Conservation (phyloP, 2,329 filamentous ascomycete species). For the Xylaria sp. region DNA sequence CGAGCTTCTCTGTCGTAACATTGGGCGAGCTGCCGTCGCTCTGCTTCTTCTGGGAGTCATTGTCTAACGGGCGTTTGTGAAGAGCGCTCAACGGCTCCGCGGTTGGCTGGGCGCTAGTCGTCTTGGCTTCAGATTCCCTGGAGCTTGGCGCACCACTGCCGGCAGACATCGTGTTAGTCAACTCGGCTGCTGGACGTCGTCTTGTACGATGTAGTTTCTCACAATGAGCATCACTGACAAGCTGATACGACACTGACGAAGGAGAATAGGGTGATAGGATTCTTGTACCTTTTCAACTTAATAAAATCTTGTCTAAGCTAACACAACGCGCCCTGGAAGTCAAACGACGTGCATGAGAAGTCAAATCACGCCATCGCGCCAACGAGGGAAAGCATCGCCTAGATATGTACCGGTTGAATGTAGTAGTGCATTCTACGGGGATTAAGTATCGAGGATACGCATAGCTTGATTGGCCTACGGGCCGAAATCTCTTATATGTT, state of each 20-base stretch:
- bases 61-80: constrained; percentile 11
- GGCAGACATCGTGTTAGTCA: constrained; percentile 28
- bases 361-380: constrained; percentile 31
- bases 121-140: constrained; percentile 27
- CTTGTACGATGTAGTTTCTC: not conserved
- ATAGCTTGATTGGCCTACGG: constrained; percentile 19
- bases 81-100: constrained; percentile 11
- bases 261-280: not conserved
- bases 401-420: constrained; percentile 11
- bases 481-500: not conserved
- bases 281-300: not conserved
- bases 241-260: not conserved
- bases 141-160: constrained; percentile 30
- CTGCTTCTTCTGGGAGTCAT: constrained; percentile 12
- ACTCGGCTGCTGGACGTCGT: not conserved
- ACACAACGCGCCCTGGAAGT: constrained; percentile 3
- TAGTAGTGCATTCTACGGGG: not conserved
- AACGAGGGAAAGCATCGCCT: not conserved
- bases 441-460: not conserved
- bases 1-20: constrained; percentile 36
- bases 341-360: constrained; percentile 21
- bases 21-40: constrained; percentile 6
- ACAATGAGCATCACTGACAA: not conserved
- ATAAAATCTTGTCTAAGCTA: not conserved
- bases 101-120: constrained; percentile 24